Base-by-base conservation (phyloP, 129 eudicot genomes). In the Escallonia herrerae region DNA sequence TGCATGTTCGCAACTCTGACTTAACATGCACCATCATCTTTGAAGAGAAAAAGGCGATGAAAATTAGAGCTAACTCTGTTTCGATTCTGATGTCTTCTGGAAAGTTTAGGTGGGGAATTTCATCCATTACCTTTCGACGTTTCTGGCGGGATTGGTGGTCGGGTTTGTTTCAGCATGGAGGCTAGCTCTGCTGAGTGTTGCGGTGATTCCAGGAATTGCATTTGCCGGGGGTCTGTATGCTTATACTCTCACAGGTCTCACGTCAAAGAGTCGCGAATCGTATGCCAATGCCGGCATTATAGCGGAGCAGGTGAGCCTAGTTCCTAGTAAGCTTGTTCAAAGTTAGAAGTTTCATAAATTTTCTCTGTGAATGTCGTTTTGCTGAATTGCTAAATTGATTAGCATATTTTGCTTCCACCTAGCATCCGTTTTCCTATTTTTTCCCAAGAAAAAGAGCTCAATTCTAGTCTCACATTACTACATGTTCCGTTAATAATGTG, bases 131-230 rank as follows among this genome's bases (percentile, higher is more conserved):
- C 89, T 91, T 8, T 91, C 98, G 5, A 91, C 98, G 15, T 91
- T 91, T 77, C 60, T 91, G 91, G 98, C 98, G 56, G 98, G 98
- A 44, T 70, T 91, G 82, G 98, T 91, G 86, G 98, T 91, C 48
- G 98, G 98, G 72, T 91, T 91, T 65, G 91, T 91, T 43, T 91
- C 98, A 43, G 96, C 98, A 37, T 91, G 98, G 98, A 85, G 68
- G 86, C 79, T 91, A n/a, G 98, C 98, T 41, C 74, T 88, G 38
- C 82, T 91, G 11, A 91, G 98, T 47, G 78, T 91, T 61, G 98
- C 96, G 22, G 98, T 91, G 43, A 91, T 91, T 57, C 98, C 98
- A 0, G 98, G 98, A 43, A 91, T 91, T 70, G 98, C 98, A 15
- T 91, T 91, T 65, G 98, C 98, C 13, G 98, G 98, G 2, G 98